Evolutionary conservation across 192 early-diverging fungal species (phyloP), one percentile per base, ranked within the genome.

Genomic region (Backusella luteola): DNA sequence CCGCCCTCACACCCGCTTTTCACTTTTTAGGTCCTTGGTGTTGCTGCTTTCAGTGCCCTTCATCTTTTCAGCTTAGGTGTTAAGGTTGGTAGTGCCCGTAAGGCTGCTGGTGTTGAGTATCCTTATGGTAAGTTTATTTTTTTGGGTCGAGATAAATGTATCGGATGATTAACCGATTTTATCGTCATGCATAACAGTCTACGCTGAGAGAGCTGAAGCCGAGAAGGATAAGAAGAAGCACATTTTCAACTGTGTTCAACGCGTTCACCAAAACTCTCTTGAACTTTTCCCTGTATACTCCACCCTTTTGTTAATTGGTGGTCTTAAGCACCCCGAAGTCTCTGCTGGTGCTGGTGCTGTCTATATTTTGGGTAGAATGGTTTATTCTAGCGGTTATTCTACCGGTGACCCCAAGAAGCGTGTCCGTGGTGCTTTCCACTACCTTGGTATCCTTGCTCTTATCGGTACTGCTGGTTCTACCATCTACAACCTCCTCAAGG

Each of bases 171-270:
- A 44, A 36, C 14, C 6, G 36, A 53, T 21, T n/a, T 7, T 49
- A n/a, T 49, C 8, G 7, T 63, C 23, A 23, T 23, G 75, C 34
- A 35, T 44, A 26, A 4, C 75, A 86, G 86, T 85, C 68, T 91
- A 93, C 67, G 91, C 85, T 56, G 85, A 86, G 8, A 83, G 79
- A n/a, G 66, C 68, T n/a, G 92, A 90, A 68, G 87, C 87, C 38
- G 85, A 90, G 56, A 83, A 88, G 78, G 88, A 91, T 78, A 78
- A 79, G 44, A 89, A 87, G 76, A 93, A 93, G 80, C 75, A 85
- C 75, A 63, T 89, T 34, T 93, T 93, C 85, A 94, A 94, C 88
- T 94, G 93, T 79, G 78, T 84, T 76, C 89, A 90, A 75, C 86
- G 89, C 56, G 84, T 82, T 36, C 89, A 90, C 83, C 89, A 84